Evolutionary conservation across 1,139 yeast genomes (phyloP).

Genomic region (Candida neerlandica): DNA sequence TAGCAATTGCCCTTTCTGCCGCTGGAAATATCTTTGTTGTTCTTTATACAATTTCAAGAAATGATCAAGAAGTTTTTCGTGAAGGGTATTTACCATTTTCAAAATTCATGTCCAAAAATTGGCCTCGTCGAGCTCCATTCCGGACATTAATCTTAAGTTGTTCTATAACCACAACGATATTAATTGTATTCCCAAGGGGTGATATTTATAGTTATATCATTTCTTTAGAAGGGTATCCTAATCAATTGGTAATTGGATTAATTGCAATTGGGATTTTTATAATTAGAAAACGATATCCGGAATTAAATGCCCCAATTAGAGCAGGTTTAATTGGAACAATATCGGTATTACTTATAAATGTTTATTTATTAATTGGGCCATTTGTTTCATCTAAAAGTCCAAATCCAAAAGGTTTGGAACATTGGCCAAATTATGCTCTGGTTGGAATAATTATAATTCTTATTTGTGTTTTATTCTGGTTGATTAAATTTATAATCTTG

Average conservation of each 20-base stretch:
- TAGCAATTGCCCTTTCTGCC: slow-evolving; percentile 60
- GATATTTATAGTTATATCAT: slow-evolving; percentile 78
- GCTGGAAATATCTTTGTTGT: slow-evolving; percentile 68
- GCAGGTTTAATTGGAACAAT: slow-evolving; percentile 49
- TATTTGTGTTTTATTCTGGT: slow-evolving; percentile 51
- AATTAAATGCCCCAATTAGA: slow-evolving; percentile 50
- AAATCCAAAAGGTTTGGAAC: slow-evolving; percentile 43
- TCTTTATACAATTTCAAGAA: slow-evolving; percentile 58
- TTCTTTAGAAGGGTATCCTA: slow-evolving; percentile 74
- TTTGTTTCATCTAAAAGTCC: slow-evolving; percentile 42
- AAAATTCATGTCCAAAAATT: slow-evolving; percentile 53
- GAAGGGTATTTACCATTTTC: slow-evolving; percentile 65
- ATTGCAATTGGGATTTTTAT: slow-evolving; percentile 57
- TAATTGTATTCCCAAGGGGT: slow-evolving; percentile 71
- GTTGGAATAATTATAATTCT: slow-evolving; percentile 36
- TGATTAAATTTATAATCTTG: slow-evolving; percentile 41
- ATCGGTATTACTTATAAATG: slow-evolving; percentile 40
- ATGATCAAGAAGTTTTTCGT: slow-evolving; percentile 65
- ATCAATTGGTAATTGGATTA: slow-evolving; percentile 49
- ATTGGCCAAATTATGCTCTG: slow-evolving; percentile 56
- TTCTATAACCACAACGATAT: slow-evolving; percentile 37
- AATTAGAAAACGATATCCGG: slow-evolving; percentile 49
- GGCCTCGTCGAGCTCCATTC: slow-evolving; percentile 60
- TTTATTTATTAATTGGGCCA: slow-evolving; percentile 50
- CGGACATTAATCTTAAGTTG: slow-evolving; percentile 46